phyloP scores from a whole-genome alignment of 192 early-diverging fungal genomes.

The Phlyctochytrium bullatum region DNA sequence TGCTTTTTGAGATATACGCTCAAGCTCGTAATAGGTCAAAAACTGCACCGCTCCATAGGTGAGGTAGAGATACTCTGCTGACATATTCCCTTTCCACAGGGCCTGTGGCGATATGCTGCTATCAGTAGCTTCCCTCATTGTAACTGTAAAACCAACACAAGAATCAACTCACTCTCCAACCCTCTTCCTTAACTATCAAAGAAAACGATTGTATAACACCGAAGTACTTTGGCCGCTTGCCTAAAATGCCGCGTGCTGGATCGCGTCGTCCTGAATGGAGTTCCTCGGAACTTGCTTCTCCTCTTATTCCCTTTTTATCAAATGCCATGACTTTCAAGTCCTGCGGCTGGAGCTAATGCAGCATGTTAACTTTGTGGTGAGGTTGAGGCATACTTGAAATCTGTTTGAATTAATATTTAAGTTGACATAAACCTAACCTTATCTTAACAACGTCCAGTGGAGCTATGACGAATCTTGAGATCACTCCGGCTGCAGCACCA shows the following conservation, averaged over 20 bases:
- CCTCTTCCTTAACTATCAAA: conserved; percentile 77
- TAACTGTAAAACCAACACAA: too few species aligned
- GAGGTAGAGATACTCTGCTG: conserved; percentile 90
- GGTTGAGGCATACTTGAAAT: background rate
- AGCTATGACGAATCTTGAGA: conserved; percentile 76
- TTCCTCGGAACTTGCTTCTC: too few species aligned
- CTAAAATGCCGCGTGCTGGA: too few species aligned
- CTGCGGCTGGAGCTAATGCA: conserved; percentile 12
- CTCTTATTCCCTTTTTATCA: too few species aligned
- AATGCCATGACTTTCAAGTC: too few species aligned
- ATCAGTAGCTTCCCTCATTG: too few species aligned
- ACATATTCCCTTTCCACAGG: conserved; percentile 91
- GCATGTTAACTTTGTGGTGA: background rate
- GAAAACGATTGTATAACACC: conserved; percentile 64
- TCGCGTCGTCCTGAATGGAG: too few species aligned
- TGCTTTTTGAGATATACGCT: conserved; percentile 2
- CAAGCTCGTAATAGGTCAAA: conserved; percentile 64
- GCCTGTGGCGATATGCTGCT: conserved; percentile 57
- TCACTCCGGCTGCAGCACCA: conserved; percentile 59
- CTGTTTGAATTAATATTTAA: background rate
- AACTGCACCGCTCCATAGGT: conserved; percentile 90
- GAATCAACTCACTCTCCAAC: conserved; percentile 58
- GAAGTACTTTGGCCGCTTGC: conserved; percentile 51
- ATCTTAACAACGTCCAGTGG: conserved; percentile 96
- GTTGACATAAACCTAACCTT: conserved; percentile 51